phyloP scores from a whole-genome alignment of 257 asterid species.

The Solanum chilense region DNA sequence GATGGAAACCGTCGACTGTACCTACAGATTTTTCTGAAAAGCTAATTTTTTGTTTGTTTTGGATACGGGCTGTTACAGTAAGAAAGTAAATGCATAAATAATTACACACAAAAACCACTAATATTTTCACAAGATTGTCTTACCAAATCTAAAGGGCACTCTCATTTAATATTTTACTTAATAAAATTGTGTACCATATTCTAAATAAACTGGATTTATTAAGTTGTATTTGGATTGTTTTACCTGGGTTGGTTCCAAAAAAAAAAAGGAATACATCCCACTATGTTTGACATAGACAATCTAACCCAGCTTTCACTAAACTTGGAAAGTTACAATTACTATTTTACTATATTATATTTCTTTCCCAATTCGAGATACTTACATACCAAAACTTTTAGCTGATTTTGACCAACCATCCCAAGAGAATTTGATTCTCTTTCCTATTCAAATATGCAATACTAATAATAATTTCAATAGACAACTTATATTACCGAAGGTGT shows the following conservation, averaged over 20 bases:
- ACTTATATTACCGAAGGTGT: too few relatives aligned
- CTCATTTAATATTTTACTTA: not conserved
- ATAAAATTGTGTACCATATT: not conserved
- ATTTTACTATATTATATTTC: not conserved
- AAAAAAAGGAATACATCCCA: not conserved
- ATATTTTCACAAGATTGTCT: not conserved
- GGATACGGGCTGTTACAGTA: not conserved
- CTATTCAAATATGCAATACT: not conserved
- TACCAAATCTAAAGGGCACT: not conserved
- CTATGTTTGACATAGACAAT: too few relatives aligned
- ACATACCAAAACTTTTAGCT: not conserved
- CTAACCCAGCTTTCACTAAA: not conserved
- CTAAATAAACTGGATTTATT: not conserved
- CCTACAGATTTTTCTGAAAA: too few relatives aligned
- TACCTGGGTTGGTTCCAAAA: not conserved
- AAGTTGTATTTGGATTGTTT: not conserved
- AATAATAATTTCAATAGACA: too few relatives aligned
- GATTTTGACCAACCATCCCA: not conserved
- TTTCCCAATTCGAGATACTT: not conserved
- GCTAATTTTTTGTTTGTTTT: too few relatives aligned
- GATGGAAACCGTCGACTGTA: too few relatives aligned
- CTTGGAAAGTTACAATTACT: too few relatives aligned
- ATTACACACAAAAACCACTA: not conserved
- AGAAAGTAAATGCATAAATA: not conserved
- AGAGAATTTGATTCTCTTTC: not conserved